Evolutionary conservation across 148 eudicot genomes (phyloP).

Genomic region (Rhododendron mucronatum): DNA sequence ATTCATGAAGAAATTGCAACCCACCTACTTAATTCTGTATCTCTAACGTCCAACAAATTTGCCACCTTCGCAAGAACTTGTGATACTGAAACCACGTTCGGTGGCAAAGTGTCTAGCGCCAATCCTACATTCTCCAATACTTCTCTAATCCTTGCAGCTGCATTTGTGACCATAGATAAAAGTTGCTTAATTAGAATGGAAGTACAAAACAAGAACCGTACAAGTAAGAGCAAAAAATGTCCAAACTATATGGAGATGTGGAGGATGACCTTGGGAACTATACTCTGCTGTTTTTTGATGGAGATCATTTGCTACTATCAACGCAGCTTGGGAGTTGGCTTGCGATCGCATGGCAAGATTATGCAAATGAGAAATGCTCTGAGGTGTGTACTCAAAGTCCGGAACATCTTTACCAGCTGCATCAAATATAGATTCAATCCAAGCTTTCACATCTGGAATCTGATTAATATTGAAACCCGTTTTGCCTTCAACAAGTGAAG

Average conservation of each 20-base stretch:
- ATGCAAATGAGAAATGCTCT: slow-evolving; percentile 80
- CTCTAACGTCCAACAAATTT: slow-evolving; percentile 68
- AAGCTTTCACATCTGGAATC: slow-evolving; percentile 74
- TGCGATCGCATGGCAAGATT: slow-evolving; percentile 64
- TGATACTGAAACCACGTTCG: slow-evolving; percentile 56
- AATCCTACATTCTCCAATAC: slow-evolving; percentile 76
- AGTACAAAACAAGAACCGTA: not conserved
- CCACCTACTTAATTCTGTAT: slow-evolving; percentile 90
- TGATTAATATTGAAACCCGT: slow-evolving; percentile 48
- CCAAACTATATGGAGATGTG: not conserved
- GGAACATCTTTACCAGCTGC: slow-evolving; percentile 80
- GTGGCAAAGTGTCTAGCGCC: slow-evolving; percentile 78
- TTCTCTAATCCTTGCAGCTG: slow-evolving; percentile 89
- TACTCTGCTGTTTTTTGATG: slow-evolving; percentile 47
- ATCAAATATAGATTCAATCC: slow-evolving; percentile 76
- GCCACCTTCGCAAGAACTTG: slow-evolving; percentile 56
- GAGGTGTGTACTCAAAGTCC: slow-evolving; percentile 73
- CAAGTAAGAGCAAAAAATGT: not conserved
- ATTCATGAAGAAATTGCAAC: slow-evolving; percentile 4
- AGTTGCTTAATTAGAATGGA: not conserved
- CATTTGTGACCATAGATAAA: not conserved
- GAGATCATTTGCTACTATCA: slow-evolving; percentile 73
- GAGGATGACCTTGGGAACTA: slow-evolving; percentile 59
- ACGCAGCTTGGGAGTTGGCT: slow-evolving; percentile 81
- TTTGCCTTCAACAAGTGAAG: slow-evolving; percentile 31